Evolutionary conservation across 108 stramenopile species (phyloP), one percentile per base, ranked within the genome.

Genomic region (Skeletonema costatum): DNA sequence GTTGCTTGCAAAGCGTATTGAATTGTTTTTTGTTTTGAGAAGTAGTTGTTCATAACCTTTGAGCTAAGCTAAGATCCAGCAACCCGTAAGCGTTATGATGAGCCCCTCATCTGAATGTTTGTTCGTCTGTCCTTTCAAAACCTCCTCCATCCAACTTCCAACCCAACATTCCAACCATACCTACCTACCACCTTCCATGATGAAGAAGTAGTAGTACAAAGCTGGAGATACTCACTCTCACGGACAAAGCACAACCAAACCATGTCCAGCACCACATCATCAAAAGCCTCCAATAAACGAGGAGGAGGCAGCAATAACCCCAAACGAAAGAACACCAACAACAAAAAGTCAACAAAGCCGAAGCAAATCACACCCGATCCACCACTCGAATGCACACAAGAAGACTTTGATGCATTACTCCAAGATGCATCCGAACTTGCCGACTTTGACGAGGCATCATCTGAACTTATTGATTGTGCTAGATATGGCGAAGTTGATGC

Each of bases 401-500:
- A 35, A 12, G 78, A 80, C 32, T 80, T 67, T 39, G 4, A 60
- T 30, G 62, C 36, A 16, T 73, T 81, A 0, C 80, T 81, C 5
- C 33, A 42, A n/a, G 65, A 74, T 21, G 80, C 80, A 16, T 39
- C 51, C 0, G 66, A 44, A 14, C 73, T 81, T 36, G 39, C 41
- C 32, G 25, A 19, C 12, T 17, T 29, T 25, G 80, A 86, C 16
- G 95, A 92, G 44, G 88, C 87, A 14, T 12, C 68, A 36, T 39
- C 48, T 33, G 95, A 96, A 75, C 70, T 90, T 31, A 32, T 92
- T 35, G 88, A 90, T 30, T 90, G 89, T 63, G 93, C 93, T 33
- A 82, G 95, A 31, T 91, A 89, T 66, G 92, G 90, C 9, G 92
- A 93, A 30, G 35, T 88, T 1, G 91, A 93, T 71, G 81, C 88